phyloP scores from a whole-genome alignment of 257 asterid genomes.

The Penstemon davidsonii region DNA sequence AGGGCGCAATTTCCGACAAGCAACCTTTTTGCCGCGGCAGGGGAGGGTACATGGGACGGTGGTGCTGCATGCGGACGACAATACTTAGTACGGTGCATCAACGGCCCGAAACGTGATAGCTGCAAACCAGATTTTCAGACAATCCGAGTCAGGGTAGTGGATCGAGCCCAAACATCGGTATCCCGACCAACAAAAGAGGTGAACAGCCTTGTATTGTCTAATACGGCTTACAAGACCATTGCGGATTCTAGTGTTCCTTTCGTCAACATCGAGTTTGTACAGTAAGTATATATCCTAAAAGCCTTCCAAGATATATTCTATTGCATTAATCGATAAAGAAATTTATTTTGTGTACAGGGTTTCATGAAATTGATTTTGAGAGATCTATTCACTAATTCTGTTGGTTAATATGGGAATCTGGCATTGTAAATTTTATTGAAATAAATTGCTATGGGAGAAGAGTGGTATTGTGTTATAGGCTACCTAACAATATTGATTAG shows the following conservation, averaged over 20 bases:
- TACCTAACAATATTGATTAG: too few relatives aligned
- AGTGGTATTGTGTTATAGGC: too few relatives aligned
- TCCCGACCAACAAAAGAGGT: slow-evolving; percentile 48
- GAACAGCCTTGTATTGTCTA: slow-evolving; percentile 54
- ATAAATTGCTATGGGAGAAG: too few relatives aligned
- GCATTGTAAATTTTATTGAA: background rate
- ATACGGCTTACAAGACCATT: slow-evolving; percentile 45
- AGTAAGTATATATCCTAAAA: slow-evolving; percentile 44
- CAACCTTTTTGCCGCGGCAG: too few relatives aligned
- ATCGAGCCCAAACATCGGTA: slow-evolving; percentile 24
- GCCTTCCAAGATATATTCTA: too few relatives aligned
- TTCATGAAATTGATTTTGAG: background rate
- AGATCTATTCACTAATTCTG: background rate
- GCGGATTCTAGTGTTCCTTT: slow-evolving; percentile 35
- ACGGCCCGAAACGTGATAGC: too few relatives aligned
- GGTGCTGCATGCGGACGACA: too few relatives aligned
- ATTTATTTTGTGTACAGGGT: background rate
- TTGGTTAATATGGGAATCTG: background rate
- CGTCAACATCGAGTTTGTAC: slow-evolving; percentile 55
- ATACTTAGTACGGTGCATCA: too few relatives aligned
- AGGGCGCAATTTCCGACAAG: too few relatives aligned
- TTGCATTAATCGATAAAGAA: background rate
- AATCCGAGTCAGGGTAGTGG: too few relatives aligned
- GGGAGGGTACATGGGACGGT: too few relatives aligned
- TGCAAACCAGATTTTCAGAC: too few relatives aligned